phyloP scores from a whole-genome alignment of 495 filamentous ascomycete genomes.

The Opeltia flavorubescens region DNA sequence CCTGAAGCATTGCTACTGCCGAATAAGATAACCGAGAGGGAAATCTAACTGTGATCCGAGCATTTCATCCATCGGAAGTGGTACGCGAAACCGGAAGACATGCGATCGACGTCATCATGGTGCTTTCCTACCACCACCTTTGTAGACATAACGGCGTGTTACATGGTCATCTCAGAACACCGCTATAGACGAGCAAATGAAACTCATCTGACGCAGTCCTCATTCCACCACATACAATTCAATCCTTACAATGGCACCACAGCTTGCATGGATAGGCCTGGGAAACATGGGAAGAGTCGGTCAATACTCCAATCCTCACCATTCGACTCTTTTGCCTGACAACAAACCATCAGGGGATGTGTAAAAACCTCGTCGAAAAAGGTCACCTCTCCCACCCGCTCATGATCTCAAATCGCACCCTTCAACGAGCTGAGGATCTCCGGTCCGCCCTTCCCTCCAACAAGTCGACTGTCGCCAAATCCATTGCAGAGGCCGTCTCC shows the following conservation, averaged over 20 bases:
- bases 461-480: conserved; percentile 46
- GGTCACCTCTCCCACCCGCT: conserved; percentile 54
- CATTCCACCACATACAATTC: neutral
- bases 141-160: no score
- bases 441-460: conserved; percentile 35
- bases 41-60: neutral
- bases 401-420: conserved; percentile 68
- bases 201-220: no score
- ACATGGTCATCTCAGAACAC: no score
- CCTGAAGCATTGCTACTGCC: no score
- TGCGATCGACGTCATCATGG: neutral
- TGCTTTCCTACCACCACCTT: neutral
- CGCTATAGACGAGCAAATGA: no score
- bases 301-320: conserved; percentile 4
- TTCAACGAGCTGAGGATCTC: conserved; percentile 40
- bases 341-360: conserved; percentile 53
- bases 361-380: conserved; percentile 67
- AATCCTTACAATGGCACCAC: conserved; percentile 44
- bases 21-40: no score
- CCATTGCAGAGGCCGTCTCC: conserved; percentile 49
- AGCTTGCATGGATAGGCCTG: conserved; percentile 70
- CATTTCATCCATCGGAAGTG: no score
- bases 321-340: neutral
- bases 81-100: neutral
- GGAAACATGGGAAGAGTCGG: conserved; percentile 84